Evolutionary conservation across 2,329 filamentous ascomycete species (phyloP).

Genomic region (Tympanopsis confertula): DNA sequence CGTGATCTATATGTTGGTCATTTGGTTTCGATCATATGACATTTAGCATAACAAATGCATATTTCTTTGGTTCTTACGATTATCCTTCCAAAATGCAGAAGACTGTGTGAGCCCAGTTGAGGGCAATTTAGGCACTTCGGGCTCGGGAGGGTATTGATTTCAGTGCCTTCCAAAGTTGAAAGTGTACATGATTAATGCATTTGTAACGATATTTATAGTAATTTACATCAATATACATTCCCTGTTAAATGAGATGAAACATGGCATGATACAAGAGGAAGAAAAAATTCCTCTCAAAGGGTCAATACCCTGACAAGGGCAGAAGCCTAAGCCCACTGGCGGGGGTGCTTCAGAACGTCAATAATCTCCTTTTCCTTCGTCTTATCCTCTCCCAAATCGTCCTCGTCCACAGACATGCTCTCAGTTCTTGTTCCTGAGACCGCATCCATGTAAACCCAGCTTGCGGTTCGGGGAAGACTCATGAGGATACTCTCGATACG

Average conservation of each 20-base stretch:
- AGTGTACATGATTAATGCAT: no score
- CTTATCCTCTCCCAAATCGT: neutral
- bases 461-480: constrained; percentile 85
- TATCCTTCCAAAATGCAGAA: no score
- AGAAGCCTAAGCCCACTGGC: constrained; percentile 51
- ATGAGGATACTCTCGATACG: constrained; percentile 94
- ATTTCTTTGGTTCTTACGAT: neutral
- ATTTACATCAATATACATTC: neutral
- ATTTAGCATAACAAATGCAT: neutral
- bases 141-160: no score
- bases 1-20: no score
- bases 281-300: no score
- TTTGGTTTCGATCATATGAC: no score
- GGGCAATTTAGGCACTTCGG: no score
- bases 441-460: constrained; percentile 89
- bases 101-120: no score
- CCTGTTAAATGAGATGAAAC: no score
- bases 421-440: constrained; percentile 60
- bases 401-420: constrained; percentile 39
- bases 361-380: constrained; percentile 42
- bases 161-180: no score
- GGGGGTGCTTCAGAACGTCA: constrained; percentile 54
- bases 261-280: no score
- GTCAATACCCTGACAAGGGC: no score
- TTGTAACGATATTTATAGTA: neutral